These are phyloP conservation scores for Starmerella apis DNA, from an alignment of 805 yeast species.

Conservation along the genomic window DNA sequence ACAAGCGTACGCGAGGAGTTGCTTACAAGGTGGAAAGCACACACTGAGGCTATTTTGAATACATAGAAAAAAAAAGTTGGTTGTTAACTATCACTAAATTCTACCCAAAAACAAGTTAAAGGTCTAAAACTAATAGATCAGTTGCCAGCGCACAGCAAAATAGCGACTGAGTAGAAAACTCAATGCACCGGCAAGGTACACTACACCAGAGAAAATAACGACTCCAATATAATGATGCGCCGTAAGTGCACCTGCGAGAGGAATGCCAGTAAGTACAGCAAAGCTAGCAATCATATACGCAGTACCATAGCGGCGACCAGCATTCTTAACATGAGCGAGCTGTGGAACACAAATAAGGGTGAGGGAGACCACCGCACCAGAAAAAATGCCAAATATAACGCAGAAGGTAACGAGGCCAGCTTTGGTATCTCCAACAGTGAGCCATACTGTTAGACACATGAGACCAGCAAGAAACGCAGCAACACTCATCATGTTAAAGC, in stretches of 20 bases:
- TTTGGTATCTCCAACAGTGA: constrained; percentile 39
- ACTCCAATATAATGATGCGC: constrained; percentile 29
- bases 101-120: background rate
- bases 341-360: constrained; percentile 63
- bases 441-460: constrained; percentile 49
- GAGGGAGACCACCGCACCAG: constrained; percentile 52
- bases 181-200: constrained; percentile 27
- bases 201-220: constrained; percentile 29
- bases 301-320: constrained; percentile 61
- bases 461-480: constrained; percentile 41
- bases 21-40: too few relatives aligned
- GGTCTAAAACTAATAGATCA: constrained; percentile 5
- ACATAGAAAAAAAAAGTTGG: too few relatives aligned
- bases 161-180: constrained; percentile 27
- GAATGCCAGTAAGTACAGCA: constrained; percentile 34
- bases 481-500: constrained; percentile 45
- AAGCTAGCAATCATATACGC: constrained; percentile 41
- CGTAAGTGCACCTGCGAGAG: constrained; percentile 33
- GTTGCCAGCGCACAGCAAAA: constrained; percentile 26
- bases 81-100: too few relatives aligned
- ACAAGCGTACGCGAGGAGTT: too few relatives aligned
- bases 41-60: too few relatives aligned
- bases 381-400: constrained; percentile 33
- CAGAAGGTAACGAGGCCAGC: constrained; percentile 48
- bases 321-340: constrained; percentile 51